Base-by-base conservation (phyloP, 208 protist species). In the Acanthamoeba sp. region DNA sequence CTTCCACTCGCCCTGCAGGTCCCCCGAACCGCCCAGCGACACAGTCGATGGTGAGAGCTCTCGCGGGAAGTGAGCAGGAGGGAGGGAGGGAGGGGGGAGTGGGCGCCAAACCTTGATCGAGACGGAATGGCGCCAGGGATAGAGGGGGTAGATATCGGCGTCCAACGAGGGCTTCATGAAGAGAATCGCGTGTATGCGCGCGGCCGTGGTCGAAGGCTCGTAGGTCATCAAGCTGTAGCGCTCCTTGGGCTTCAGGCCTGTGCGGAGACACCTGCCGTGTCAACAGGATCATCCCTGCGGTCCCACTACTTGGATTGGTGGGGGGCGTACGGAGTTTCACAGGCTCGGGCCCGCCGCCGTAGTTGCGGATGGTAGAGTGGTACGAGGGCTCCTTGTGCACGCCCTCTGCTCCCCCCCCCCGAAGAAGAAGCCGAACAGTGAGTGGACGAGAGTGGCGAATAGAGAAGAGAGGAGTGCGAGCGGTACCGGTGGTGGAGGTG, bases 101-200 rank as follows among this genome's bases (percentile, higher is more conserved):
- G 36, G 3, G 69, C 3, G 36, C 7, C 45, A 50, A 38, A 82
- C 71, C 76, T 85, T 85, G 76, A 85, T 59, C 38, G 42, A 57
- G 1, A 24, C 76, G 2, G 76, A 85, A n/a, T 57, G 42, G 7
- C 45, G 38, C 76, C 76, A 85, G 16, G 76, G n/a, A 27, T 85
- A 85, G 27, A 85, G 76, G 16, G 76, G 76, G 20, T 59, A 85
- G 38, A 85, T 57, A n/a, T 85, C 76, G 76, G 76, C 76, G 76
- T 85, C 45, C 24, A 57, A 27, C 5, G 38, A 59, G n/a, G 76
- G 76, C 76, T 85, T 85, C 38, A 85, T 27, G 42, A 85, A 85
- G 76, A 85, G 76, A n/a, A 85, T 85, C 4, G 76, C 76, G 40
- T 85, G 76, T 27, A 85, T 85, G 76, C 76, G 76, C 10, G 76